Conservation (phyloP, 345 rosid genomes). For the Dipteronia sinensis region DNA sequence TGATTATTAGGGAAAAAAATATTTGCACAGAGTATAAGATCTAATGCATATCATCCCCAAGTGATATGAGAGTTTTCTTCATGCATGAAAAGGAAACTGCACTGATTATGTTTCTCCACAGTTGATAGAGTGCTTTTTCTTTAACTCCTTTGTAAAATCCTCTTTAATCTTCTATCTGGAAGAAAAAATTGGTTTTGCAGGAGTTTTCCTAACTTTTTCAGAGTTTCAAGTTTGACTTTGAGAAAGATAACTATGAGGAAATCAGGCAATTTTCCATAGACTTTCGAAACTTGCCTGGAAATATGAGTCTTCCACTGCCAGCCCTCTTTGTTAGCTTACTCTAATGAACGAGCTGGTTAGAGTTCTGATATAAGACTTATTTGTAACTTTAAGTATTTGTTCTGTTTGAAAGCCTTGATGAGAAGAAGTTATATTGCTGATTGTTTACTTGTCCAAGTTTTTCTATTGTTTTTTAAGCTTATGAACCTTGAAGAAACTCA, state of each 20-base stretch:
- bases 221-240: too few relatives aligned
- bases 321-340: background rate
- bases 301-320: conserved; percentile 62
- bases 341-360: background rate
- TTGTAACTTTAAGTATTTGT: background rate
- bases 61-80: background rate
- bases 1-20: background rate
- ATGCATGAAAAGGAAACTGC: background rate
- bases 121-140: too few relatives aligned
- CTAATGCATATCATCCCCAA: background rate
- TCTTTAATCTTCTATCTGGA: too few relatives aligned
- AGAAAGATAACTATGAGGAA: too few relatives aligned
- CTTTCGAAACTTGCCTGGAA: conserved; percentile 75
- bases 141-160: too few relatives aligned
- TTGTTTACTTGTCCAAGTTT: too few relatives aligned
- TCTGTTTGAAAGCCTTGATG: background rate
- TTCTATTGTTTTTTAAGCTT: too few relatives aligned
- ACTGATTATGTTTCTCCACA: too few relatives aligned
- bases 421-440: background rate
- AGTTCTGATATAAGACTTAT: background rate
- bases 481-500: too few relatives aligned
- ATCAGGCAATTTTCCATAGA: too few relatives aligned
- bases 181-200: too few relatives aligned
- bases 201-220: too few relatives aligned
- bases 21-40: background rate